Evolutionary conservation across 495 filamentous ascomycete genomes (phyloP), one percentile per base, ranked within the genome.

Genomic region (Oidiodendron maius): DNA sequence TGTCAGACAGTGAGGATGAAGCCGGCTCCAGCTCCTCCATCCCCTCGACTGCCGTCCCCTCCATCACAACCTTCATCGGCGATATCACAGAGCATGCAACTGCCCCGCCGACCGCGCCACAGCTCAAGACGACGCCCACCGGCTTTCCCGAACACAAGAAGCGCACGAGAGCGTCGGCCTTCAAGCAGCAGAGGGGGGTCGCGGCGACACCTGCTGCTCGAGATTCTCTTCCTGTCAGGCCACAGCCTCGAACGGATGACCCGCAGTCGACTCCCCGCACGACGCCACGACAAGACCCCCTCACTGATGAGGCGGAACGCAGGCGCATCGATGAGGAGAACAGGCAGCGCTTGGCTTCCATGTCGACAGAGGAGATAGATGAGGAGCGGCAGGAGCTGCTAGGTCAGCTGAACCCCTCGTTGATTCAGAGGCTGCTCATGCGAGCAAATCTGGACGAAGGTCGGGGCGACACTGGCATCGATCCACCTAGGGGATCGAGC

Each of bases 71-170:
- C 23, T 76, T 90, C 36, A 72, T 98, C 37, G 71, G 74, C 20
- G 91, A 96, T 51, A 83, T 98, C 64, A 67, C 78, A 53, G 93
- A 97, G 67, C 81, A 87, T 30, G 66, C 81, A 11, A 61, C 74
- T 23, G 58, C 68, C 20, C 64, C 78, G n/a, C 86, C 89, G 4
- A 71, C 73, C 40, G 81, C 84, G 10, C 83, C 84, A 3, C 76
- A 70, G 44, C 64, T 76, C 15, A 77, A 78, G 32, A 63, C 58
- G 17, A 74, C 77, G 18, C 59, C 75, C 4, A 82, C 74, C n/a
- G 93, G 91, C 1, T 97, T 96, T 52, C 93, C 93, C 21, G 78
- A 78, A 36, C 91, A 86, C 67, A 91, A 85, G 59, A 91, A 84
- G 58, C 82, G 91, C 34, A 68, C 65, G n/a, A 71, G 75, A 34